Conservation (phyloP, 2,329 filamentous ascomycete genomes). For the Cadophora malorum region DNA sequence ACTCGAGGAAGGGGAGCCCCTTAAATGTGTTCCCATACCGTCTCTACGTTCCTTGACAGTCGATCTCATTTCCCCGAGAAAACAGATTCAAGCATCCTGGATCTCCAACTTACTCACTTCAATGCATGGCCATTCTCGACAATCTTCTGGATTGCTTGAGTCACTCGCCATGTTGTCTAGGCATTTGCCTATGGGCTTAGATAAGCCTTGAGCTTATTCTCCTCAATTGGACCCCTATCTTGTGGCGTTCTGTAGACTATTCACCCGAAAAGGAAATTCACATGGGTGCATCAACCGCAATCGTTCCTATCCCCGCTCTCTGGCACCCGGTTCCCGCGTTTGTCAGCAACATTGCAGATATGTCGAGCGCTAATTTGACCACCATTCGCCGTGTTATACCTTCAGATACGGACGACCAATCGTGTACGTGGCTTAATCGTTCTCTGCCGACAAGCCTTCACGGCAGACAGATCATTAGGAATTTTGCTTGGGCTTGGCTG, state of each 20-base stretch:
- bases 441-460: background rate
- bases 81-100: background rate
- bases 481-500: background rate
- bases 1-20: background rate
- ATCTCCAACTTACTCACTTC: constrained; percentile 11
- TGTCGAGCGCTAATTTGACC: background rate
- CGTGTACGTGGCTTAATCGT: background rate
- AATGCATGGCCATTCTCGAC: background rate
- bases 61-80: constrained; percentile 8
- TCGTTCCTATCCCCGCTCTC: background rate
- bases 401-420: background rate
- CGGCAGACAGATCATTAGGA: constrained; percentile 2
- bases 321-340: background rate
- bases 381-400: background rate
- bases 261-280: constrained; percentile 23
- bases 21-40: background rate
- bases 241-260: constrained; percentile 5
- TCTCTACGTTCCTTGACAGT: background rate
- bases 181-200: background rate
- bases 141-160: background rate
- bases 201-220: constrained; percentile 23
- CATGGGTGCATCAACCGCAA: constrained; percentile 20
- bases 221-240: constrained; percentile 5
- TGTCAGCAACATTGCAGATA: constrained; percentile 12
- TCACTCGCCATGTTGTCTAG: background rate